Percentiles rank a stretch among this genome's conserved stretches.
These are phyloP conservation scores for Tephrocybe sp. DNA, from an alignment of 768 basidiomycete genomes.

Conservation along the genomic window DNA sequence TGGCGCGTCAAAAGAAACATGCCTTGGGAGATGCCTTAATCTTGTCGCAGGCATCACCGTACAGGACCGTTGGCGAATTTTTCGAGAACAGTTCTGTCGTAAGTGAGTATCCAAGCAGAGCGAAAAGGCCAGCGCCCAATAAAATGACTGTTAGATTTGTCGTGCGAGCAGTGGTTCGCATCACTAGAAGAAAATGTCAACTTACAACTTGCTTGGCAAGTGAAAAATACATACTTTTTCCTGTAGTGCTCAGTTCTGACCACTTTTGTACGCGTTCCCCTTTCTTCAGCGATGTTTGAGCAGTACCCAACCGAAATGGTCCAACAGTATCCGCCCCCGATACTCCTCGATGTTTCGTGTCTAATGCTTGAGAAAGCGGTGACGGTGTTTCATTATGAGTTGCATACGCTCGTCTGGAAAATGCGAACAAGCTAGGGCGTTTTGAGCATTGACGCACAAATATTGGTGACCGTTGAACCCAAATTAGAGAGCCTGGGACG, in stretches of 20 bases:
- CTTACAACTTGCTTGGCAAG: background rate
- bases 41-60: constrained; percentile 56
- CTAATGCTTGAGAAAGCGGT: constrained; percentile 61
- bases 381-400: constrained; percentile 47
- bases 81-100: constrained; percentile 85
- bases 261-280: constrained; percentile 66
- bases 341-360: constrained; percentile 47
- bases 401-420: constrained; percentile 36
- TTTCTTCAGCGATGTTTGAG: constrained; percentile 49
- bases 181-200: constrained; percentile 27
- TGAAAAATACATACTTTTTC: constrained; percentile 62
- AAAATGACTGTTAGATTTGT: constrained; percentile 56
- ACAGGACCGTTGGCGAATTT: constrained; percentile 83
- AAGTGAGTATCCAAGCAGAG: constrained; percentile 72
- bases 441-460: constrained; percentile 7
- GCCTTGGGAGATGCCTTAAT: constrained; percentile 47
- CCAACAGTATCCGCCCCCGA: constrained; percentile 62
- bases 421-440: constrained; percentile 2
- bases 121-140: constrained; percentile 78
- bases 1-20: constrained; percentile 15
- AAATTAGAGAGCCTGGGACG: constrained; percentile 13
- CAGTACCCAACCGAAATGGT: constrained; percentile 74
- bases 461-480: constrained; percentile 9
- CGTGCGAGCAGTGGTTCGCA: constrained; percentile 47
- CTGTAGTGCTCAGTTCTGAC: constrained; percentile 73